Percentiles rank a stretch among this genome's conserved stretches.
phyloP scores from a whole-genome alignment of 768 basidiomycete species.

The Chalciporus chontae region DNA sequence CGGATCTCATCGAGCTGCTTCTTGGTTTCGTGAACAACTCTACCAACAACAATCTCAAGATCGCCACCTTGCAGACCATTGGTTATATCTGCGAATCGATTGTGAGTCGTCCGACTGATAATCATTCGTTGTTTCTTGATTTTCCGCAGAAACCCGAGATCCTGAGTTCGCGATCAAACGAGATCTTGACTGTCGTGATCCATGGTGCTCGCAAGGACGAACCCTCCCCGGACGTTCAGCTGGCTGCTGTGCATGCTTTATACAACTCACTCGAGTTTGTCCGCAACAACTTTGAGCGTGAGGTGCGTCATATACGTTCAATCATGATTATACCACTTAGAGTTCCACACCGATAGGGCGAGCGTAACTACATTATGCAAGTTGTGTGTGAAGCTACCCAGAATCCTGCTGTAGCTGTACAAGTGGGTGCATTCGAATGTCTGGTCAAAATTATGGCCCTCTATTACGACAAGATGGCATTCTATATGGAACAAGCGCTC shows the following conservation, averaged over 20 bases:
- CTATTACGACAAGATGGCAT: conserved; percentile 98
- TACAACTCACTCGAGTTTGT: conserved; percentile 97
- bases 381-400: conserved; percentile 99
- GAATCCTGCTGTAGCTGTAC: conserved; percentile 70
- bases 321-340: neutral
- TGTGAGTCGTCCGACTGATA: conserved; percentile 50
- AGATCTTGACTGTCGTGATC: conserved; percentile 97
- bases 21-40: conserved; percentile 82
- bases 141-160: conserved; percentile 82
- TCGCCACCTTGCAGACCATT: conserved; percentile 90
- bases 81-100: conserved; percentile 97
- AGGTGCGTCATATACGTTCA: conserved; percentile 51
- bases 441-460: conserved; percentile 95
- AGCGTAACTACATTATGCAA: conserved; percentile 99
- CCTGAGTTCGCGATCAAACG: conserved; percentile 84
- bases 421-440: conserved; percentile 96
- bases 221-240: conserved; percentile 83
- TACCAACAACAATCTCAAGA: conserved; percentile 67
- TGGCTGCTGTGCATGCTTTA: conserved; percentile 88
- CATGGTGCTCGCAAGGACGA: conserved; percentile 98
- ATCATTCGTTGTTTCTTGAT: conserved; percentile 5
- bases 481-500: conserved; percentile 98
- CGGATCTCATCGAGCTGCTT: conserved; percentile 82
- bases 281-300: conserved; percentile 95
- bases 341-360: conserved; percentile 57